A percentile compares a stretch with the other conserved stretches of the same genome.
Evolutionary conservation across 371 early-diverging fungal species (phyloP).

Genomic region (Smittium mucronatum): DNA sequence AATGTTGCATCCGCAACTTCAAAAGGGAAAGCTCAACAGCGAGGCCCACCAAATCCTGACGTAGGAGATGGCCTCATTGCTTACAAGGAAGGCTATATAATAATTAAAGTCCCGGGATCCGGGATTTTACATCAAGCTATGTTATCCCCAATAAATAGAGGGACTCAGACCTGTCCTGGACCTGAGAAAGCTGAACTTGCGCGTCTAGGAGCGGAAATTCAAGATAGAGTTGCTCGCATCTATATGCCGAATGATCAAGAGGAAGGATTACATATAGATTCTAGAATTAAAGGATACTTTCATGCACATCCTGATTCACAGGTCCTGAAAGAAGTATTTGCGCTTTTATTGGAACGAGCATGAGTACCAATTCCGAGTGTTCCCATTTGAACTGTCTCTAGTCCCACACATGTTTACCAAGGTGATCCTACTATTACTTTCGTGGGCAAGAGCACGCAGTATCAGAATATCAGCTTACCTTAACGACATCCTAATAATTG

Average conservation of each 20-base stretch:
- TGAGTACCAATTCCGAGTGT: conserved; percentile 33
- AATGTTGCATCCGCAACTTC: too few species aligned
- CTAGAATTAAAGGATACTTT: conserved; percentile 31
- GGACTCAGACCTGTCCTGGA: conserved; percentile 21
- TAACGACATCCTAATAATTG: conserved; percentile 26
- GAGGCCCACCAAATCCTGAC: too few species aligned
- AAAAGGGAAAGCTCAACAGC: too few species aligned
- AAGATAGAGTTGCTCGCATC: conserved; percentile 22
- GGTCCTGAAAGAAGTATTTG: conserved; percentile 24
- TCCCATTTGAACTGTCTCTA: conserved; percentile 35
- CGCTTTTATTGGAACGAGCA: conserved; percentile 34
- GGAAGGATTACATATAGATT: conserved; percentile 24
- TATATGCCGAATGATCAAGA: conserved; percentile 19
- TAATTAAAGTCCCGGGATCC: too few species aligned
- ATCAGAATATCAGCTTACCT: conserved; percentile 30
- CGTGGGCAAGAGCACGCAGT: conserved; percentile 23
- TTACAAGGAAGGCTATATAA: too few species aligned
- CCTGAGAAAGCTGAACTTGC: conserved; percentile 26
- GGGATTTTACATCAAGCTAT: conserved; percentile 4
- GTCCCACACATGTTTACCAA: conserved; percentile 35
- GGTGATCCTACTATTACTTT: conserved; percentile 26
- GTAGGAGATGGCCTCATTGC: too few species aligned
- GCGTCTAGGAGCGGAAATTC: conserved; percentile 21
- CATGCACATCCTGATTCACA: conserved; percentile 26
- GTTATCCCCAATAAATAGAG: conserved; percentile 2